A percentile compares a stretch with the other conserved stretches of the same genome.
Evolutionary conservation across 352 stramenopile species (phyloP).

Genomic region (Aphanomyces stellatus): DNA sequence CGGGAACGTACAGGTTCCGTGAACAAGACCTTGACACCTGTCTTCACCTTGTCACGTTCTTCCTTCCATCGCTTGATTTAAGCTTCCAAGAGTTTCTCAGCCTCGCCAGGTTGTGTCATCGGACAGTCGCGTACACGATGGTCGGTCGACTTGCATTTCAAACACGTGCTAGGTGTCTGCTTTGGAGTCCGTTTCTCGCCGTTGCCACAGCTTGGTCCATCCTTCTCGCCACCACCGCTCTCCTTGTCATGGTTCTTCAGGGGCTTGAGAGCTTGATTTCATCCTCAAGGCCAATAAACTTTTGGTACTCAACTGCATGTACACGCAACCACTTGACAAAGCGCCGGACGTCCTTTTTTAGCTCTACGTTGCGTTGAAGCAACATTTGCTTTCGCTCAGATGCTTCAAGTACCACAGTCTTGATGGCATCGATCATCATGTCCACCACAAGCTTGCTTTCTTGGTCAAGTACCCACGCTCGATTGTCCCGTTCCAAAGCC

Average conservation of each 20-base stretch:
- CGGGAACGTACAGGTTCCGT: not conserved
- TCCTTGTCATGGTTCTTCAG: not conserved
- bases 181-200: not conserved
- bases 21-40: not conserved
- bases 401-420: not conserved
- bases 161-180: not conserved
- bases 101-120: not conserved
- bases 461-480: conserved; percentile 9
- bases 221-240: not conserved
- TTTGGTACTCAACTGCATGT: not conserved
- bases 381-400: not conserved
- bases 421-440: conserved; percentile 1
- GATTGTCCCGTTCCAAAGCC: conserved; percentile 1
- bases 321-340: conserved; percentile 3
- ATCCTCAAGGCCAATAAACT: not conserved
- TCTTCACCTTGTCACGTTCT: not conserved
- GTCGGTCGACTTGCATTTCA: not conserved
- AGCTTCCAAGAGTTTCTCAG: not conserved
- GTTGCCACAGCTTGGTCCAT: not conserved
- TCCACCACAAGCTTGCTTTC: conserved; percentile 14
- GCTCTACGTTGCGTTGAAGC: not conserved
- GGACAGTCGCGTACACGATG: conserved; percentile 1
- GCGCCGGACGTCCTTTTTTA: conserved; percentile 5
- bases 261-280: not conserved
- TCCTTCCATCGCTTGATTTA: not conserved